Evolutionary conservation across 768 basidiomycete species (phyloP), one percentile per base, ranked within the genome.

Genomic region (Agaricus blazei): DNA sequence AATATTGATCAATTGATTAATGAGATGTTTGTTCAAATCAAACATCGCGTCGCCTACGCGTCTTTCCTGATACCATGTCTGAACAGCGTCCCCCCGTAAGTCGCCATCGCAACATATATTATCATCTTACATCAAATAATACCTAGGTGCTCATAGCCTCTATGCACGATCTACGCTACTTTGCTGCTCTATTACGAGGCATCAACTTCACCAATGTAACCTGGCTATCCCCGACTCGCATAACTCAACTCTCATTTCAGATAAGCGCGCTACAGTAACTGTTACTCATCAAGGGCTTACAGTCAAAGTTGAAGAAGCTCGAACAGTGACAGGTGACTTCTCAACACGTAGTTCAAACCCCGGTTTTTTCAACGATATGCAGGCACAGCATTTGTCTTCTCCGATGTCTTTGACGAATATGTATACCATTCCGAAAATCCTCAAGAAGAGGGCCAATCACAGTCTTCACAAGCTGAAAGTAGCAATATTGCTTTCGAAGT

Each of bases 261-360:
- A n/a, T 38, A 61, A 91, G 89, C 78, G 85, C 59, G 94, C 90
- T 14, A 87, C 83, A 0, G 73, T 97, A 43, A 83, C 79, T 11
- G 77, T 93, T n/a, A 78, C 82, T 24, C 72, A 78, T 15, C 73
- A 75, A 40, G 94, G 93, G 1, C 71, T 97, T 59, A 81, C 81
- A 11, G 78, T 97, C 28, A 81, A 82, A 19, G 93, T 92, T 9
- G 93, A 98, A 70, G 93, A 97, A 67, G 84, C 89, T 1, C 79
- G 88, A 36, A 85, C 88, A 0, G 73, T 96, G 6, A 75, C 88
- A 28, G 94, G 94, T 91, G 64, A 58, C 76, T 70, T 41, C 52
- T 42, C 36, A 46, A n/a, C 15, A 28, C 9, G 26, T 27, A 23
- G 9, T 41, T 34, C 11, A 11, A 3, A 34, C 2, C 11, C 19